These are phyloP conservation scores for Cnidoscolus chayamansa DNA, from an alignment of 441 rosid genomes.

Conservation along the genomic window DNA sequence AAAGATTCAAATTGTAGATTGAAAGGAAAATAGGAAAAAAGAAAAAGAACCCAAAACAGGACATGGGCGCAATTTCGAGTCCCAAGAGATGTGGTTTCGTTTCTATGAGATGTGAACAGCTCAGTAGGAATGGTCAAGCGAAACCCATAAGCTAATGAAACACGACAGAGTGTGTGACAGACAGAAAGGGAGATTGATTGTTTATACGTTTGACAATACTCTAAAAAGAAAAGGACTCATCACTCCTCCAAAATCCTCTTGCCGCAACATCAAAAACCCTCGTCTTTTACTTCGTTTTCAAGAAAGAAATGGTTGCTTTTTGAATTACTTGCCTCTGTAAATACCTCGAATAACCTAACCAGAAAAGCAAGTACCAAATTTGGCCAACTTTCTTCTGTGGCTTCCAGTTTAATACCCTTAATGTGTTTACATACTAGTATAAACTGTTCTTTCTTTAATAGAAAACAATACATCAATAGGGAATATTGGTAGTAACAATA, in stretches of 20 bases:
- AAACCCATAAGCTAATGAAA: constrained; percentile 7
- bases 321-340: not conserved
- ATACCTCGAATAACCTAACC: too few species aligned
- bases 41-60: too few species aligned
- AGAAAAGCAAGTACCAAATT: constrained; percentile 1
- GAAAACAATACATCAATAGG: constrained; percentile 1
- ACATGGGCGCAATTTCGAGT: not conserved
- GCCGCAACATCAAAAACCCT: not conserved
- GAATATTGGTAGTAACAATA: constrained; percentile 2
- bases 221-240: constrained; percentile 15
- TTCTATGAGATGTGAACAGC: not conserved
- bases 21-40: not conserved
- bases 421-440: not conserved
- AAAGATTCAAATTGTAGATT: not conserved
- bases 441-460: not conserved
- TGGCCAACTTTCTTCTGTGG: constrained; percentile 10
- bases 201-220: constrained; percentile 4
- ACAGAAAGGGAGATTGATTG: not conserved
- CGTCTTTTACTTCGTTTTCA: not conserved
- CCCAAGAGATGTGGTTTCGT: not conserved
- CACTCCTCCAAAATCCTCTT: not conserved
- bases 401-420: constrained; percentile 13
- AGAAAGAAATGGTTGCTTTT: not conserved
- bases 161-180: not conserved
- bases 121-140: constrained; percentile 9